These are phyloP conservation scores for Cyclotella cryptica DNA, from an alignment of 108 stramenopile genomes.

Conservation along the genomic window DNA sequence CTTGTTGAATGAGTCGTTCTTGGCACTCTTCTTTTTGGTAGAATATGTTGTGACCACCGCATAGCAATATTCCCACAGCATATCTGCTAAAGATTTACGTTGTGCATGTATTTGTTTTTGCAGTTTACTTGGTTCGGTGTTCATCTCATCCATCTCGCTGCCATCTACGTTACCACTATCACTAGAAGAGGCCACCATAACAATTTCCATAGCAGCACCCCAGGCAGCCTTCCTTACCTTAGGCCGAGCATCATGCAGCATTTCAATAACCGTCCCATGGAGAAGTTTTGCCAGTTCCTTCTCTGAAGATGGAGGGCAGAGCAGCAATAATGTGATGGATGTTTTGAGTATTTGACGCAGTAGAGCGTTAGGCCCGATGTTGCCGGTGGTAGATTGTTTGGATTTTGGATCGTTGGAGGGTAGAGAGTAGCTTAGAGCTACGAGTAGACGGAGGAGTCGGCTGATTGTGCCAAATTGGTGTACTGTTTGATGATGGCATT, in stretches of 20 bases:
- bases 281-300: slow-evolving; percentile 54
- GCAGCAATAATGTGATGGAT: slow-evolving; percentile 21
- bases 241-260: slow-evolving; percentile 59
- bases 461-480: slow-evolving; percentile 60
- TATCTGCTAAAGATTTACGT: slow-evolving; percentile 20
- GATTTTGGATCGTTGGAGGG: slow-evolving; percentile 12
- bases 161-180: neutral
- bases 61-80: slow-evolving; percentile 44
- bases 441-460: slow-evolving; percentile 61
- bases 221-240: slow-evolving; percentile 68
- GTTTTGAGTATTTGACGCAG: slow-evolving; percentile 43
- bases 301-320: slow-evolving; percentile 35
- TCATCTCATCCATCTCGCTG: slow-evolving; percentile 3
- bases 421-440: slow-evolving; percentile 44
- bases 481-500: neutral
- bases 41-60: slow-evolving; percentile 19
- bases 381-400: neutral
- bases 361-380: slow-evolving; percentile 37
- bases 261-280: slow-evolving; percentile 55
- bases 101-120: slow-evolving; percentile 18
- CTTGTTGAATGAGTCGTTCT: slow-evolving; percentile 17
- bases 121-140: neutral
- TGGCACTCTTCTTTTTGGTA: neutral
- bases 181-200: slow-evolving; percentile 38
- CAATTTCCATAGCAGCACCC: slow-evolving; percentile 49